These are phyloP conservation scores for Candida vaughaniae DNA, from an alignment of 805 yeast species.

Conservation along the genomic window DNA sequence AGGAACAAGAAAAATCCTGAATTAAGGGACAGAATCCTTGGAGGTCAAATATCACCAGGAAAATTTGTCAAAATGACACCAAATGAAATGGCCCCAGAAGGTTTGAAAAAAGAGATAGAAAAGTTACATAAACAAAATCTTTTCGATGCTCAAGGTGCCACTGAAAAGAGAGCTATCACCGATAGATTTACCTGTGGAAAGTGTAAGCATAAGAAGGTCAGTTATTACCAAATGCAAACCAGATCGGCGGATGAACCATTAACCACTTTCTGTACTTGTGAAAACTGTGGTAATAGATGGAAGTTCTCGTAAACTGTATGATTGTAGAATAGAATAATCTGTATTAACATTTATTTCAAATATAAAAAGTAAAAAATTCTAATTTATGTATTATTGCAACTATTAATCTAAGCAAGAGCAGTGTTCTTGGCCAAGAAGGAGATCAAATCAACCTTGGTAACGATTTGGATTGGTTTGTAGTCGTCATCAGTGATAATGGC, in stretches of 20 bases:
- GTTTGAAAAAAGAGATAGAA: slow-evolving; percentile 80
- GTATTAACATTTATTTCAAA: too few species aligned
- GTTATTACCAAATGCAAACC: slow-evolving; percentile 97
- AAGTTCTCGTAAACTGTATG: slow-evolving; percentile 66
- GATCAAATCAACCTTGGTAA: slow-evolving; percentile 78
- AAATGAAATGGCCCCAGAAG: slow-evolving; percentile 95
- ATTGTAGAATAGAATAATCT: slow-evolving; percentile 7
- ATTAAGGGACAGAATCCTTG: slow-evolving; percentile 64
- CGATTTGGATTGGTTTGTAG: slow-evolving; percentile 75
- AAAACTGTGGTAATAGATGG: slow-evolving; percentile 97
- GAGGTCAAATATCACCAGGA: slow-evolving; percentile 64
- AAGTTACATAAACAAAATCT: slow-evolving; percentile 83
- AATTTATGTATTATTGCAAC: too few species aligned
- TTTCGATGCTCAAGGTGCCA: slow-evolving; percentile 97
- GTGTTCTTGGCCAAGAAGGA: slow-evolving; percentile 46
- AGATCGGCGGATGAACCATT: slow-evolving; percentile 98
- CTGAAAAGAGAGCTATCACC: slow-evolving; percentile 91
- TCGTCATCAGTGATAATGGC: slow-evolving; percentile 77
- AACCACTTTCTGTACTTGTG: slow-evolving; percentile 97
- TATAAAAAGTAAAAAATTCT: too few species aligned
- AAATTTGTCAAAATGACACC: slow-evolving; percentile 79
- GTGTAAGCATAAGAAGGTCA: slow-evolving; percentile 95
- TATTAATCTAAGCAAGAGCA: slow-evolving; percentile 9
- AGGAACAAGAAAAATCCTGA: slow-evolving; percentile 89
- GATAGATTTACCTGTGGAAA: slow-evolving; percentile 97